Evolutionary conservation across 129 eudicot genomes (phyloP), one percentile per base, ranked within the genome.

Genomic region (Artemisia argyi): DNA sequence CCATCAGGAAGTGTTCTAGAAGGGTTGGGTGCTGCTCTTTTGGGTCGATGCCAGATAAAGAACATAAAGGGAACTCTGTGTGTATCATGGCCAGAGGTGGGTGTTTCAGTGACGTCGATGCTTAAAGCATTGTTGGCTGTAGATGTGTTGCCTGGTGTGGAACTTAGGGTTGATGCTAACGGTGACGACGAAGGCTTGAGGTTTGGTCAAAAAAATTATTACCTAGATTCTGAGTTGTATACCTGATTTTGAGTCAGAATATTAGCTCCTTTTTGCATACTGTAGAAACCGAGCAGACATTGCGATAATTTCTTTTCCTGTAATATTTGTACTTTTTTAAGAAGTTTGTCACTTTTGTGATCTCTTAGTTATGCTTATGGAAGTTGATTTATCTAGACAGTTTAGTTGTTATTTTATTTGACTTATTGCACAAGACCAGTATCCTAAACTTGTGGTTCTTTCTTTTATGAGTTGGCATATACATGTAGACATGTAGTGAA

Each of bases 1-100:
- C 97, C 97, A 1, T 90, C 99, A 1, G 99, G 99, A 72, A 94
- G 99, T 54, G 89, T 94, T 66, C 79, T 94, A 7, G 99, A 88
- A 73, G 91, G 99, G 67, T 51, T 94, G 80, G 95, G 83, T 64
- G 99, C 99, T 80, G 97, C 99, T 77, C 73, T 94, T 10, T 65
- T 94, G 84, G 80, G 86, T 61, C 84, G 84, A 28, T 94, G 97
- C 61, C 85, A 94, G 71, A 65, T 90, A 73, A 88, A 78, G 88
- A 91, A 85, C 66, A 83, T 90, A 7, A 88, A 76, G 71, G 97
- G 96, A 42, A 84, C 85, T 39, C 78, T 90, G 12, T 86, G 91
- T 55, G 80, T 88, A 61, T 82, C 97, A 0, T 94, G 97, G 99
- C 99, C 99, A 4, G 91, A 90, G 76, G 78, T 76, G 9, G 97